Evolutionary conservation across 257 asterid species (phyloP).

Genomic region (Rhazya stricta): DNA sequence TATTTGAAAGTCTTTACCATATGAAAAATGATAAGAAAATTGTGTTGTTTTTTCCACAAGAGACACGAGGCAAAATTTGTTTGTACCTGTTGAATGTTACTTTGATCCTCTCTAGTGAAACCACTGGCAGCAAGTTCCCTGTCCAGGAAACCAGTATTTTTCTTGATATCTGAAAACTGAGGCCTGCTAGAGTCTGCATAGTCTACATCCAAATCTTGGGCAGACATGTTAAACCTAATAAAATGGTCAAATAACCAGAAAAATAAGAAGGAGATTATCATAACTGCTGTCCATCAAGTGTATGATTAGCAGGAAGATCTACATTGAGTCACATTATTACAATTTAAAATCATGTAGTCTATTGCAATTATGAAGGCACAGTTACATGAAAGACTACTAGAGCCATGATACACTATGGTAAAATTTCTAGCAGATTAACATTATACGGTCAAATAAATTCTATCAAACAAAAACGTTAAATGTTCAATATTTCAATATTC

Average conservation of each 20-base stretch:
- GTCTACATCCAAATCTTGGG: constrained; percentile 53
- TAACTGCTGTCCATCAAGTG: not conserved
- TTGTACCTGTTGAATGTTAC: constrained; percentile 69
- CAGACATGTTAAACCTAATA: constrained; percentile 60
- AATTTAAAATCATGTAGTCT: not conserved
- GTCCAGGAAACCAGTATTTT: constrained; percentile 72
- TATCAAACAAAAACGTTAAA: not conserved
- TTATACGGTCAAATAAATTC: not conserved
- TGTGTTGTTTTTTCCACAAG: not conserved
- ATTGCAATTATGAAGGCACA: not conserved
- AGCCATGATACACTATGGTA: not conserved
- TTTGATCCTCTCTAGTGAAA: constrained; percentile 79
- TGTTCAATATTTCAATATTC: not conserved
- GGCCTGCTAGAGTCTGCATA: constrained; percentile 55
- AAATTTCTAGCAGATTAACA: not conserved
- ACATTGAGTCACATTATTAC: not conserved
- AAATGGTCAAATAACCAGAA: not conserved
- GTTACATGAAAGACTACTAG: not conserved
- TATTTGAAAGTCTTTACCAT: not conserved
- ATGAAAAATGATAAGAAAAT: not conserved
- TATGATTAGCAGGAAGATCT: not conserved
- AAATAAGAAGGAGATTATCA: not conserved
- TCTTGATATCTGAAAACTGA: constrained; percentile 58
- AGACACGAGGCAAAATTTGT: constrained; percentile 8
- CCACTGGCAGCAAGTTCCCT: constrained; percentile 97